phyloP scores from a whole-genome alignment of 345 rosid species.

The Hypericum androsaemum region DNA sequence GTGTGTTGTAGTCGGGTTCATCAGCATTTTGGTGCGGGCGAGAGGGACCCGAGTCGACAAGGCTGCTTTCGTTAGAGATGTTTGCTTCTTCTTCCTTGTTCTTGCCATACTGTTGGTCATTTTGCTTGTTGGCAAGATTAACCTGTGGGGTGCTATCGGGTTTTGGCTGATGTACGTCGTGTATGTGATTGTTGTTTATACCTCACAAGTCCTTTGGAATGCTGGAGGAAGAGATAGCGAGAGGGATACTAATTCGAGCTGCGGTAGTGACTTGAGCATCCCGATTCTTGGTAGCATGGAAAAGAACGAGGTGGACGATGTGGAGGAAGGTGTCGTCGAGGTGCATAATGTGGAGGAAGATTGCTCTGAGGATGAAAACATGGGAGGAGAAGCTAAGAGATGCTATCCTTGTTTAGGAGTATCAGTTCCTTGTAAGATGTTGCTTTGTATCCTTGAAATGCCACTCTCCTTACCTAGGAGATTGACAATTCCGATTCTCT shows the following conservation, averaged over 20 bases:
- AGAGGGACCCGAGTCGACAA: slow-evolving; percentile 33
- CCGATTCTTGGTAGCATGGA: slow-evolving; percentile 29
- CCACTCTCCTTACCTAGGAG: slow-evolving; percentile 73
- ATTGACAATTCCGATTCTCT: slow-evolving; percentile 68
- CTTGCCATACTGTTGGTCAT: slow-evolving; percentile 43
- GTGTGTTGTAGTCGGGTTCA: slow-evolving; percentile 69
- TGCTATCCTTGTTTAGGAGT: slow-evolving; percentile 14
- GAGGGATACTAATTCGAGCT: slow-evolving; percentile 14
- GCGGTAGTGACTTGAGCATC: slow-evolving; percentile 19
- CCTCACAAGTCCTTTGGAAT: slow-evolving; percentile 21
- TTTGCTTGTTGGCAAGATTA: slow-evolving; percentile 37
- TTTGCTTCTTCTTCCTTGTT: slow-evolving; percentile 49
- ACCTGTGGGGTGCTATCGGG: slow-evolving; percentile 54
- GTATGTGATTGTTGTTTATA: slow-evolving; percentile 53
- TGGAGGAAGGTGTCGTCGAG: slow-evolving; percentile 21
- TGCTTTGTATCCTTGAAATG: slow-evolving; percentile 35
- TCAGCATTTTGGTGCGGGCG: slow-evolving; percentile 34
- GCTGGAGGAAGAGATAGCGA: slow-evolving; percentile 1
- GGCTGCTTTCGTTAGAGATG: slow-evolving; percentile 58
- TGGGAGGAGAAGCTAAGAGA: neutral
- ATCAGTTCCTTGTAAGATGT: slow-evolving; percentile 21
- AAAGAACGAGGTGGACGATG: slow-evolving; percentile 22
- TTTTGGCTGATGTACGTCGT: slow-evolving; percentile 42
- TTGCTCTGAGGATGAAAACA: neutral
- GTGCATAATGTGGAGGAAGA: slow-evolving; percentile 12